These are phyloP conservation scores for Apiospora marii DNA, from an alignment of 2,329 filamentous ascomycete genomes.

Conservation along the genomic window DNA sequence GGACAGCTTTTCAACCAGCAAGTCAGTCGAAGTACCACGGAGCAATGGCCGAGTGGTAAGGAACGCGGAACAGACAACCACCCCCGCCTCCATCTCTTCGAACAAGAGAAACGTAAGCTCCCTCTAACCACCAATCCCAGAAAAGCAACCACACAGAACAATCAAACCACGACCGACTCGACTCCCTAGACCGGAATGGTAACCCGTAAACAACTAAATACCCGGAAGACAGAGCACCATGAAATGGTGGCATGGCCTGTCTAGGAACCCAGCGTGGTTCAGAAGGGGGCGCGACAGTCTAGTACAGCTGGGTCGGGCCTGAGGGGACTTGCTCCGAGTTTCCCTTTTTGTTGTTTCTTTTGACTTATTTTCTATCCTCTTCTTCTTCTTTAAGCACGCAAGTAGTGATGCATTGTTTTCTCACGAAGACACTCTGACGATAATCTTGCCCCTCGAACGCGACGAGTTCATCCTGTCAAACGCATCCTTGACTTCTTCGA, in stretches of 20 bases:
- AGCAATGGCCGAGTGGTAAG: slow-evolving; percentile 8
- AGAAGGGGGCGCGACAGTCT: slow-evolving; percentile 18
- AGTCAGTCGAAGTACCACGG: slow-evolving; percentile 20
- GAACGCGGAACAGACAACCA: neutral
- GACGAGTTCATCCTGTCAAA: slow-evolving; percentile 27
- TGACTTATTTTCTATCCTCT: fast-evolving
- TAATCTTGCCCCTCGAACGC: slow-evolving; percentile 26
- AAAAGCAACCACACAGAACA: neutral
- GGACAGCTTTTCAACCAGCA: neutral
- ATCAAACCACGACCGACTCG: neutral
- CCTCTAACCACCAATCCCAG: slow-evolving; percentile 19
- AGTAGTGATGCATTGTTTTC: no score
- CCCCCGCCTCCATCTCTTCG: neutral
- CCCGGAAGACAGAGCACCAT: slow-evolving; percentile 18
- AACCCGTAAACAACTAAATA: slow-evolving; percentile 17
- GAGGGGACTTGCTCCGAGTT: slow-evolving; percentile 9
- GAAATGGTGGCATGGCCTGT: slow-evolving; percentile 16
- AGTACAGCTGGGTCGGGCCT: slow-evolving; percentile 20
- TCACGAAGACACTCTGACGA: slow-evolving; percentile 17
- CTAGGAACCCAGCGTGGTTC: neutral
- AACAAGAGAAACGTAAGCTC: slow-evolving; percentile 9
- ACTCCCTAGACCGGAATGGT: slow-evolving; percentile 16
- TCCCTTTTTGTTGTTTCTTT: neutral
- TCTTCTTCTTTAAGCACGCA: neutral
- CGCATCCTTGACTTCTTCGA: slow-evolving; percentile 27